Evolutionary conservation across 2,329 filamentous ascomycete species (phyloP).

Genomic region (Dactylellina sp.): DNA sequence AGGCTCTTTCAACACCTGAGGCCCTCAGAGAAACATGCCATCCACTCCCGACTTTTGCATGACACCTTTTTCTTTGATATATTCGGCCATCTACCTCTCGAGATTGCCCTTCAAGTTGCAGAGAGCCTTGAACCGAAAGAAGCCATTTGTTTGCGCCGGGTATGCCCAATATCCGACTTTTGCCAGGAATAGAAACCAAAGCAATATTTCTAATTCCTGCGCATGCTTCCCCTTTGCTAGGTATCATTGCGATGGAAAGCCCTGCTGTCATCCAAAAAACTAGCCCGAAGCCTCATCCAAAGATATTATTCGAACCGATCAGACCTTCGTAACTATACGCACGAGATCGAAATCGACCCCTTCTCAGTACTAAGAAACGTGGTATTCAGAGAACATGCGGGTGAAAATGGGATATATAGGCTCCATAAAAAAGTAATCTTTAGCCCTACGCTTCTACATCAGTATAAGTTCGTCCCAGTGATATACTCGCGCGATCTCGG

Average conservation of each 20-base stretch:
- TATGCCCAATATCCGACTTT: not conserved
- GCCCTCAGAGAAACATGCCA: slow-evolving; percentile 34
- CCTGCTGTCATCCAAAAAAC: slow-evolving; percentile 25
- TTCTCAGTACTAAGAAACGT: slow-evolving; percentile 35
- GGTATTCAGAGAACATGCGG: slow-evolving; percentile 33
- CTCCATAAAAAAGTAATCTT: slow-evolving; percentile 9
- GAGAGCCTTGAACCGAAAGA: slow-evolving; percentile 32
- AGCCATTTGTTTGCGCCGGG: slow-evolving; percentile 27
- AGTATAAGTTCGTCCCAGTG: not conserved
- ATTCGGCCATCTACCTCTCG: slow-evolving; percentile 30
- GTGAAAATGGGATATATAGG: slow-evolving; percentile 12
- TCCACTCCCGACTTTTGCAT: slow-evolving; percentile 13
- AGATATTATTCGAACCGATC: slow-evolving; percentile 23
- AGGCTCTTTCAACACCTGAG: slow-evolving; percentile 15
- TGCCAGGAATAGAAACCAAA: not conserved
- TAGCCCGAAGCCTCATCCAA: slow-evolving; percentile 10
- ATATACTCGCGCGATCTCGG: slow-evolving; percentile 4
- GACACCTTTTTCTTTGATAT: slow-evolving; percentile 36
- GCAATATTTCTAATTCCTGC: not conserved
- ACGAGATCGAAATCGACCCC: slow-evolving; percentile 19
- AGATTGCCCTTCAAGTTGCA: slow-evolving; percentile 34
- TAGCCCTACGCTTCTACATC: not conserved
- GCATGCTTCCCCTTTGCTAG: slow-evolving; percentile 1
- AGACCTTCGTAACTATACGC: slow-evolving; percentile 21
- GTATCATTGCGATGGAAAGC: slow-evolving; percentile 43